A percentile compares a stretch with the other conserved stretches of the same genome.
These are phyloP conservation scores for Gynandropsis gynandra DNA, from an alignment of 345 rosid genomes.

Conservation along the genomic window DNA sequence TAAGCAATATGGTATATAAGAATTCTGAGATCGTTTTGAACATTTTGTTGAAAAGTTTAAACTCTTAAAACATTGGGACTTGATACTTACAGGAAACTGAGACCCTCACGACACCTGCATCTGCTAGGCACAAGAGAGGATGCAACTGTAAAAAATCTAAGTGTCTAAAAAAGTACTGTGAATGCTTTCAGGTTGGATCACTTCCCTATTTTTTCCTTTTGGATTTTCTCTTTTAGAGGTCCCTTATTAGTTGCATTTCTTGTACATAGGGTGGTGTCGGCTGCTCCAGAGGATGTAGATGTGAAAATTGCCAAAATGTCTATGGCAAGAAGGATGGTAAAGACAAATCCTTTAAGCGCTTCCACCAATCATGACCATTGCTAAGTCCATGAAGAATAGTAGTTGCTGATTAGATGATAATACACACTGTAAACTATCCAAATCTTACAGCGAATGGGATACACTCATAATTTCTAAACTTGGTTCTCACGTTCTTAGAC, in stretches of 20 bases:
- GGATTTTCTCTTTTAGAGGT: slow-evolving; percentile 9
- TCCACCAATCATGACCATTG: background rate
- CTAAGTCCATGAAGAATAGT: background rate
- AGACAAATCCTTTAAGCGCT: background rate
- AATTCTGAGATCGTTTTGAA: background rate
- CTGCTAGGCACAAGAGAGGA: slow-evolving; percentile 53
- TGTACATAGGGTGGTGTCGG: slow-evolving; percentile 42
- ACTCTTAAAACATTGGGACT: no score
- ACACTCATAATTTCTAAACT: background rate
- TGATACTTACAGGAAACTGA: slow-evolving; percentile 35
- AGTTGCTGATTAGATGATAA: background rate
- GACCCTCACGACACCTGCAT: slow-evolving; percentile 29
- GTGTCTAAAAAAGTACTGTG: slow-evolving; percentile 64
- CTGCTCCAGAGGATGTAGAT: slow-evolving; percentile 58
- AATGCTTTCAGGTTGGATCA: slow-evolving; percentile 54
- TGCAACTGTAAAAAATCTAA: slow-evolving; percentile 66
- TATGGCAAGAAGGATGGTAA: slow-evolving; percentile 51
- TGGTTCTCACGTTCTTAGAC: slow-evolving; percentile 5
- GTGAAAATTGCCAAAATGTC: slow-evolving; percentile 58
- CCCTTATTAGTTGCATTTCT: slow-evolving; percentile 6
- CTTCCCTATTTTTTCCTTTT: background rate
- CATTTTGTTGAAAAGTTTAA: no score
- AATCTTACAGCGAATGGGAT: no score
- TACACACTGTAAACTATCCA: background rate
- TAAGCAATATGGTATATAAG: slow-evolving; percentile 23